Evolutionary conservation across 2,329 filamentous ascomycete species (phyloP).

Genomic region (Coniochaeta ligniaria): DNA sequence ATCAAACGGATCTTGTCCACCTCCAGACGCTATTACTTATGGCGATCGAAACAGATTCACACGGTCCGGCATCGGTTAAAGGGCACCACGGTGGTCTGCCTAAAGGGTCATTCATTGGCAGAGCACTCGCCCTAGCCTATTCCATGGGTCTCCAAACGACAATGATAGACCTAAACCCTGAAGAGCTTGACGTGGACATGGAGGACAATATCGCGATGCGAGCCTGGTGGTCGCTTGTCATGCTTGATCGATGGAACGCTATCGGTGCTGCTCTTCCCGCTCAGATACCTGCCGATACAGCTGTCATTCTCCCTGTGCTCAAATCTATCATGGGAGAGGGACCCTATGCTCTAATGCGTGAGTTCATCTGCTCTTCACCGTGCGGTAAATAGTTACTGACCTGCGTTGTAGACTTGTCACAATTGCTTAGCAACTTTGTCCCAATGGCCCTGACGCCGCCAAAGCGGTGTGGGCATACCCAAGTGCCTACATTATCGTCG

Average conservation of each 20-base stretch:
- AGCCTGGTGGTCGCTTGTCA: conserved; percentile 65
- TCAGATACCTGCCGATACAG: conserved; percentile 54
- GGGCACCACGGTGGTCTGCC: conserved; percentile 37
- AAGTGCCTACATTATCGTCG: conserved; percentile 35
- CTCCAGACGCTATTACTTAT: conserved; percentile 62
- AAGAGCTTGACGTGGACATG: conserved; percentile 47
- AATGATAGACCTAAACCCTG: conserved; percentile 25
- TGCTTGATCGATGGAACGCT: conserved; percentile 68
- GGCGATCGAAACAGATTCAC: conserved; percentile 57
- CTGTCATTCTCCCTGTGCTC: conserved; percentile 53
- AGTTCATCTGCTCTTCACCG: conserved; percentile 25
- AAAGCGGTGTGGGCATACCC: conserved; percentile 31
- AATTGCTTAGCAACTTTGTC: conserved; percentile 37
- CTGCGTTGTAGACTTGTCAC: conserved; percentile 13
- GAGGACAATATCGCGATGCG: conserved; percentile 56
- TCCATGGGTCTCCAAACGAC: conserved; percentile 52
- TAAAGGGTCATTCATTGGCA: conserved; percentile 51
- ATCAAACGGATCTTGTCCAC: conserved; percentile 45
- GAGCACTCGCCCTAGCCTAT: conserved; percentile 59
- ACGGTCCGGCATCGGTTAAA: conserved; percentile 32
- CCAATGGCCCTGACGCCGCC: conserved; percentile 35
- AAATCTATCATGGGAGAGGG: conserved; percentile 53
- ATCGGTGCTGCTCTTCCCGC: conserved; percentile 57
- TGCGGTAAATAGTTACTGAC: not conserved
- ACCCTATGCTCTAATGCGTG: conserved; percentile 58